Evolutionary conservation across 768 basidiomycete genomes (phyloP).

Genomic region (Termitomyces sp.): DNA sequence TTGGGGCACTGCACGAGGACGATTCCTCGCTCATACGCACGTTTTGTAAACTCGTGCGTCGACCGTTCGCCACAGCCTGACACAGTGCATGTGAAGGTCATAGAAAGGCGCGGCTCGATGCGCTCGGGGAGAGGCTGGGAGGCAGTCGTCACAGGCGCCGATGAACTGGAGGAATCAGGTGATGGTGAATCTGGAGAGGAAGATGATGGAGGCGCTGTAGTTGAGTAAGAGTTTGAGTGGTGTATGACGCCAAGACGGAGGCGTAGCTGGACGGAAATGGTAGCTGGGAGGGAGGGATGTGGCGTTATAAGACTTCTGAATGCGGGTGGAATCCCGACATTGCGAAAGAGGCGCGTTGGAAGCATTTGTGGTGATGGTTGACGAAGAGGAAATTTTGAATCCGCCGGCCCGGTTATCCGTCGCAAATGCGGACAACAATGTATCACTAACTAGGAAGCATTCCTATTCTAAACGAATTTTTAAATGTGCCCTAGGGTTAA

Average conservation of each 20-base stretch:
- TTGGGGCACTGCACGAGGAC: conserved; percentile 90
- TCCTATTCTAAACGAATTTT: too few relatives aligned
- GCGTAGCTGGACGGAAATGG: conserved; percentile 29
- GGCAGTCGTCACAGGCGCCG: conserved; percentile 9
- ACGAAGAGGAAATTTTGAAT: background rate
- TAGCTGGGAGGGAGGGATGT: conserved; percentile 30
- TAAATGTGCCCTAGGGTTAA: too few relatives aligned
- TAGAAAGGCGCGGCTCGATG: conserved; percentile 59
- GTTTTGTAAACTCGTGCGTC: conserved; percentile 82
- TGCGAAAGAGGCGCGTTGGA: conserved; percentile 42
- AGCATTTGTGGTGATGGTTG: conserved; percentile 30
- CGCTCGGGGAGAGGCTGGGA: conserved; percentile 33
- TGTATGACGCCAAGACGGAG: conserved; percentile 27
- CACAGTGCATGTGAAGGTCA: conserved; percentile 88
- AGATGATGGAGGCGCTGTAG: background rate
- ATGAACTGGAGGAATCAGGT: background rate
- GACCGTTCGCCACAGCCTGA: conserved; percentile 69
- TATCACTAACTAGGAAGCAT: too few relatives aligned
- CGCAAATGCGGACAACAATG: too few relatives aligned
- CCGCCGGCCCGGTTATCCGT: background rate
- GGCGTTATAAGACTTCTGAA: conserved; percentile 38
- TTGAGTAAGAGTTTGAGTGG: conserved; percentile 10
- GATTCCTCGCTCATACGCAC: conserved; percentile 83
- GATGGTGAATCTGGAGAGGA: background rate
- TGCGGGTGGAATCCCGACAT: conserved; percentile 39